These are phyloP conservation scores for Geranium rotundifolium DNA, from an alignment of 345 rosid genomes.

Conservation along the genomic window DNA sequence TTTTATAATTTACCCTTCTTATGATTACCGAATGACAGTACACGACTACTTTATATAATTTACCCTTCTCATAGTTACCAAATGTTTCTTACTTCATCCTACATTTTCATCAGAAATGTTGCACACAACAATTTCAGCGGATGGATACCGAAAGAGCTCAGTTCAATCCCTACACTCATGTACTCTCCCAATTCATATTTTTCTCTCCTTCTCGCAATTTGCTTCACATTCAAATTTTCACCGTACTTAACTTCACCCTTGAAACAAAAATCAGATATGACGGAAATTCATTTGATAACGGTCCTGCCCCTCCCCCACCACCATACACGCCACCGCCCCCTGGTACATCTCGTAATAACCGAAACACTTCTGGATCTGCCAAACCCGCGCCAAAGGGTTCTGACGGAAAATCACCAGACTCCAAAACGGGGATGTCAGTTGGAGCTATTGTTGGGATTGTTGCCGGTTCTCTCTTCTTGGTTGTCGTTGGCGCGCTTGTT, in stretches of 20 bases:
- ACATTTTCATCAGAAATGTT: conserved; percentile 55
- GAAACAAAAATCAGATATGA: conserved; percentile 49
- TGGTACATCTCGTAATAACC: conserved; percentile 34
- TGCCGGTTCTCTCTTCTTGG: conserved; percentile 46
- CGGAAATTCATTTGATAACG: conserved; percentile 78
- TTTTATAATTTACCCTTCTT: too few species aligned
- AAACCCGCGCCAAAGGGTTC: conserved; percentile 22
- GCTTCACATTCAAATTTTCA: not conserved
- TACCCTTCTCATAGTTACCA: too few species aligned
- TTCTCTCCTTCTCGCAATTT: not conserved
- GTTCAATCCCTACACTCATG: conserved; percentile 55
- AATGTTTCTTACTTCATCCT: conserved; percentile 4
- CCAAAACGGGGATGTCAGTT: conserved; percentile 39
- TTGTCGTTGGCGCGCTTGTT: conserved; percentile 35
- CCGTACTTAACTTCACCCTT: conserved; percentile 11
- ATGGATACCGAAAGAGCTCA: conserved; percentile 77
- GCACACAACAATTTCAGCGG: conserved; percentile 86
- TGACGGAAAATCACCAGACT: conserved; percentile 28
- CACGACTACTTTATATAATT: too few species aligned
- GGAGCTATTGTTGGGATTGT: conserved; percentile 63
- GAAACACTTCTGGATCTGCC: conserved; percentile 34
- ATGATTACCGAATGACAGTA: too few species aligned
- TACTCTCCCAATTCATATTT: conserved; percentile 26
- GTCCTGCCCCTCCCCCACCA: conserved; percentile 68
- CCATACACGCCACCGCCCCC: conserved; percentile 51